Evolutionary conservation across 352 stramenopile species (phyloP).

Genomic region (Phytophthora capsici): DNA sequence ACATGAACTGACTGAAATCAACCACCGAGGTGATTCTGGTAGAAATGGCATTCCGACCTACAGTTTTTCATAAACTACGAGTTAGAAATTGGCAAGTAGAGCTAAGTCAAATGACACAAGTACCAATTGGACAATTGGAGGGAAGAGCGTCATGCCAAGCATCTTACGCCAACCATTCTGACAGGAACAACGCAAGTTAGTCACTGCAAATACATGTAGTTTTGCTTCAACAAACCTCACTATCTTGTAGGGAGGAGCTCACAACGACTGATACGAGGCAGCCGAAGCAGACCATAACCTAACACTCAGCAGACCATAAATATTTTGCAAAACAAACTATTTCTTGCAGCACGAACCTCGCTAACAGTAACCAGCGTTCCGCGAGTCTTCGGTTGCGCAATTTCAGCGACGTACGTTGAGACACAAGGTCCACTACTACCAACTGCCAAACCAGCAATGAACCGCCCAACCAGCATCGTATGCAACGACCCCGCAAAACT

Average conservation of each 20-base stretch:
- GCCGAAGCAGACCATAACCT: constrained; percentile 78
- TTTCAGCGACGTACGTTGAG: constrained; percentile 74
- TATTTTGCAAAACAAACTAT: background rate
- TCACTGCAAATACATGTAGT: background rate
- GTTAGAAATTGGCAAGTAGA: background rate
- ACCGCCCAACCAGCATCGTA: constrained; percentile 65
- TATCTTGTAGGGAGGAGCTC: constrained; percentile 48
- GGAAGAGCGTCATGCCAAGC: constrained; percentile 66
- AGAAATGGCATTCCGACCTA: constrained; percentile 74
- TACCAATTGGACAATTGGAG: constrained; percentile 69
- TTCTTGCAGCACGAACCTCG: constrained; percentile 38
- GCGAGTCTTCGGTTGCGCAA: constrained; percentile 59
- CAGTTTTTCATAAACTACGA: background rate
- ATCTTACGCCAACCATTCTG: constrained; percentile 70
- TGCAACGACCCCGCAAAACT: constrained; percentile 58
- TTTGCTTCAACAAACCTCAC: constrained; percentile 18
- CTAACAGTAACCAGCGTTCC: constrained; percentile 68
- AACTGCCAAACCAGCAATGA: constrained; percentile 68
- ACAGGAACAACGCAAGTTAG: background rate
- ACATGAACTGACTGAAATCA: constrained; percentile 49
- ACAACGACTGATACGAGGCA: constrained; percentile 71
- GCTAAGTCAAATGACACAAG: background rate
- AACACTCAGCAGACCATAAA: background rate
- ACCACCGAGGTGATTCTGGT: constrained; percentile 72
- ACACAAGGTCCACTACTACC: constrained; percentile 71